These are phyloP conservation scores for Kwoniella botswanensis DNA, from an alignment of 768 basidiomycete species.

Conservation along the genomic window DNA sequence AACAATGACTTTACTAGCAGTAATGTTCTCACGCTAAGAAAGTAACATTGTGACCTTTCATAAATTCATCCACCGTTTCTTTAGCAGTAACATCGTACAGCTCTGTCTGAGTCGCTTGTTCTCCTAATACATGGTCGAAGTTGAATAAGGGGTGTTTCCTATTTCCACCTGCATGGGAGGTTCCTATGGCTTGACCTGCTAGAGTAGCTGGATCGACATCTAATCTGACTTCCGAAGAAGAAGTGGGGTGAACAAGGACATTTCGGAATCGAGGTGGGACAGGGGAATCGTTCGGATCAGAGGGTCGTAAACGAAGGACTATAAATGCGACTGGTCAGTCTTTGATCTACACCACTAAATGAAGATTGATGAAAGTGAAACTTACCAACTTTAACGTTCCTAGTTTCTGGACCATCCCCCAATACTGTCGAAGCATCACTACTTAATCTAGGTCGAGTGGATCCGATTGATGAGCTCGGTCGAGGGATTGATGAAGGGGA, in stretches of 20 bases:
- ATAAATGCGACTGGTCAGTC: background rate
- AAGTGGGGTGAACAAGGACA: slow-evolving; percentile 77
- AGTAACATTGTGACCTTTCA: slow-evolving; percentile 94
- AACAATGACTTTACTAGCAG: background rate
- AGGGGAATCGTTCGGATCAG: slow-evolving; percentile 80
- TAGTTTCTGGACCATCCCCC: slow-evolving; percentile 23
- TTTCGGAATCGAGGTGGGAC: slow-evolving; percentile 95
- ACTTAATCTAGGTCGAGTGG: slow-evolving; percentile 1
- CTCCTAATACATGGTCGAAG: slow-evolving; percentile 92
- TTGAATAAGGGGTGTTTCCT: slow-evolving; percentile 68
- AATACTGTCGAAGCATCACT: slow-evolving; percentile 13
- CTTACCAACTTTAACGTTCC: slow-evolving; percentile 50
- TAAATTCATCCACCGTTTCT: slow-evolving; percentile 63
- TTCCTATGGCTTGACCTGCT: slow-evolving; percentile 32
- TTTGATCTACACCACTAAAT: background rate
- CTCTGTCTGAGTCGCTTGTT: slow-evolving; percentile 80
- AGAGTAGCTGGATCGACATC: slow-evolving; percentile 64
- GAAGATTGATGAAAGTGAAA: background rate
- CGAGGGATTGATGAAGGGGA: slow-evolving; percentile 35
- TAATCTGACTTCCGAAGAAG: slow-evolving; percentile 77
- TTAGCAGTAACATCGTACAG: slow-evolving; percentile 80
- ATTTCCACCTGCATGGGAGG: slow-evolving; percentile 13
- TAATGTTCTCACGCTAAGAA: slow-evolving; percentile 73
- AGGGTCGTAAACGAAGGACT: slow-evolving; percentile 90
- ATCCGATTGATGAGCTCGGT: slow-evolving; percentile 28